A percentile compares a stretch with the other conserved stretches of the same genome.
Evolutionary conservation across 345 rosid species (phyloP).

Genomic region (Moricandia moricandioides): DNA sequence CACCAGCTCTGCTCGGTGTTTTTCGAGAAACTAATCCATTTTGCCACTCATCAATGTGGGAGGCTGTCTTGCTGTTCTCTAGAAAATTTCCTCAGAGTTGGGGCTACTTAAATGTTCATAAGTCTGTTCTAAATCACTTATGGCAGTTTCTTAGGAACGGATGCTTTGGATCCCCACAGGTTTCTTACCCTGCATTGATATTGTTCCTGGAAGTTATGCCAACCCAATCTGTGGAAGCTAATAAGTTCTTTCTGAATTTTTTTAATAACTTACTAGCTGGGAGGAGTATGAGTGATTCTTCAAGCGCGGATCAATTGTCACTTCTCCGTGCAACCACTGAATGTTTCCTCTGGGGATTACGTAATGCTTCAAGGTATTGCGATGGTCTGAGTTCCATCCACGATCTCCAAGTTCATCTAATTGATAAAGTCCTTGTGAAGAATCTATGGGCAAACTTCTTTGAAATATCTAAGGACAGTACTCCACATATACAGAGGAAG

Average conservation of each 20-base stretch:
- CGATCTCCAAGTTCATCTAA: constrained; percentile 53
- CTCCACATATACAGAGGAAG: constrained; percentile 38
- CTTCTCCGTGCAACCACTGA: constrained; percentile 71
- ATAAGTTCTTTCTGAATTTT: constrained; percentile 67
- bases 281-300: constrained; percentile 53
- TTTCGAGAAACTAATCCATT: constrained; percentile 81
- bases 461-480: constrained; percentile 33
- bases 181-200: constrained; percentile 89
- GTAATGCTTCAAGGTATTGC: constrained; percentile 67
- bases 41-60: constrained; percentile 97
- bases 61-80: constrained; percentile 66
- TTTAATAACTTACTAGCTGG: constrained; percentile 81
- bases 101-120: constrained; percentile 66
- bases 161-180: constrained; percentile 83
- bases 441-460: constrained; percentile 75
- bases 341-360: constrained; percentile 83
- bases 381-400: constrained; percentile 46
- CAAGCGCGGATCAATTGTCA: constrained; percentile 46
- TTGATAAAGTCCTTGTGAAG: constrained; percentile 62
- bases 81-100: constrained; percentile 81
- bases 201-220: constrained; percentile 70
- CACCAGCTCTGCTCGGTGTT: constrained; percentile 71
- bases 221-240: constrained; percentile 50
- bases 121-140: constrained; percentile 53
- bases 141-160: constrained; percentile 86